Percentiles rank a stretch among this genome's conserved stretches.
Evolutionary conservation across 495 filamentous ascomycete genomes (phyloP).

Genomic region (Xylaria telfairii): DNA sequence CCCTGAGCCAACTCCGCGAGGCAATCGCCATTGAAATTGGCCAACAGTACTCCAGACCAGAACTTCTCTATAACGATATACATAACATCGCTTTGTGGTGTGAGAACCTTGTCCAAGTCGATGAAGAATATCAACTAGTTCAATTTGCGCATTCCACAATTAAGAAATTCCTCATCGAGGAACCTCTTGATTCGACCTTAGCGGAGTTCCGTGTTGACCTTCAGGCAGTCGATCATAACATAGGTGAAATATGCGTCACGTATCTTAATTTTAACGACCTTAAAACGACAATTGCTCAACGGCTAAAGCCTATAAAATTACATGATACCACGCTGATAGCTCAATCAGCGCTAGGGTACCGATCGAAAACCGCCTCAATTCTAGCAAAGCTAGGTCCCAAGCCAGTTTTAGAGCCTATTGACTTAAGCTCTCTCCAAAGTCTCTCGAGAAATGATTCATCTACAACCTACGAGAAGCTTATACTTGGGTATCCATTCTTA

Average conservation of each 20-base stretch:
- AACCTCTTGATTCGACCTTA: background rate
- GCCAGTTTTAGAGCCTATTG: background rate
- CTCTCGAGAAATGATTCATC: background rate
- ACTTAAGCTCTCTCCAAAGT: background rate
- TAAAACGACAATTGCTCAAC: constrained; percentile 30
- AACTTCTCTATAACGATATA: constrained; percentile 35
- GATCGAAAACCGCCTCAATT: background rate
- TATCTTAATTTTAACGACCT: constrained; percentile 48
- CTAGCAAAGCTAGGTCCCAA: background rate
- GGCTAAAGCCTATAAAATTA: background rate
- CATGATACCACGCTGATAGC: background rate
- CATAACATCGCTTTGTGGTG: constrained; percentile 38
- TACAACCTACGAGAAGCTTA: background rate
- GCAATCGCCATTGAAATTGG: constrained; percentile 36
- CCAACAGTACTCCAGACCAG: constrained; percentile 27
- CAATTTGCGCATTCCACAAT: constrained; percentile 46
- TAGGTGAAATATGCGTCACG: constrained; percentile 43
- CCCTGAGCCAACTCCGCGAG: constrained; percentile 38
- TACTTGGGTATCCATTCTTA: constrained; percentile 13
- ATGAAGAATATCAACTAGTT: constrained; percentile 43
- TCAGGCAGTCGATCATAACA: constrained; percentile 20
- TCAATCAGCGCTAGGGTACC: background rate
- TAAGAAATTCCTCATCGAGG: constrained; percentile 34
- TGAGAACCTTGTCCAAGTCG: constrained; percentile 40
- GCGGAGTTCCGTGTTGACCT: constrained; percentile 27